Percentiles rank a stretch among this genome's conserved stretches.
phyloP scores from a whole-genome alignment of 352 stramenopile species.

The Phytopythium litorale region DNA sequence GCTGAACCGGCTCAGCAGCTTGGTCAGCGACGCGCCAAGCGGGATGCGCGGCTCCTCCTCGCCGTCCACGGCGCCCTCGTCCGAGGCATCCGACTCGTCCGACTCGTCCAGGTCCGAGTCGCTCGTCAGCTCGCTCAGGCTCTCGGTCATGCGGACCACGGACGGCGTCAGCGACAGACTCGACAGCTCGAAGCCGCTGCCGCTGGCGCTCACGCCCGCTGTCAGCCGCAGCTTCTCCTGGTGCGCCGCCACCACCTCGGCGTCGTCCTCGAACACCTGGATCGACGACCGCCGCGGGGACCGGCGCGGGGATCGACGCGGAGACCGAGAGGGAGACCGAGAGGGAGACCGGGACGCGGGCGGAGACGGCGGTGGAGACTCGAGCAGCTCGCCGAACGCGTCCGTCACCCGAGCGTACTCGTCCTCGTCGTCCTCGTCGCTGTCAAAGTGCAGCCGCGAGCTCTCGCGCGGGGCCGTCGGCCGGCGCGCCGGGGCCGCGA shows the following conservation, averaged over 20 bases:
- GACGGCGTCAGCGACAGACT: constrained; percentile 11
- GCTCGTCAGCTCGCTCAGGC: constrained; percentile 8
- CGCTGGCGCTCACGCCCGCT: neutral
- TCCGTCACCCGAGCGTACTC: neutral
- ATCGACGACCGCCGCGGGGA: neutral
- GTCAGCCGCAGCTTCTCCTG: constrained; percentile 5
- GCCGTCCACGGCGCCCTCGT: constrained; percentile 25
- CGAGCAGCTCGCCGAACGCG: no score
- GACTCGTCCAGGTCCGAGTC: constrained; percentile 25
- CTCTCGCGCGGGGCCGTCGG: constrained; percentile 28
- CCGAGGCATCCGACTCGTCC: constrained; percentile 25
- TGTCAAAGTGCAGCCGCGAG: constrained; percentile 30
- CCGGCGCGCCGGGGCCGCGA: constrained; percentile 14
- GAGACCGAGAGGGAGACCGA: no score
- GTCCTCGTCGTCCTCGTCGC: constrained; percentile 13
- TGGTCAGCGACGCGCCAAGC: constrained; percentile 39
- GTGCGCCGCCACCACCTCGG: constrained; percentile 3
- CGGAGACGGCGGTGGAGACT: no score
- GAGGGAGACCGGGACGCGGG: no score
- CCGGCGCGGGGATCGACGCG: no score
- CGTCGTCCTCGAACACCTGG: constrained; percentile 9
- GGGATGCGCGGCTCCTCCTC: constrained; percentile 36
- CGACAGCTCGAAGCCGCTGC: constrained; percentile 13
- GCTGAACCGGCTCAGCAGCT: constrained; percentile 40
- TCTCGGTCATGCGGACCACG: neutral